Conservation (phyloP, 1,139 yeast species). For the Protomyces inouyei region DNA sequence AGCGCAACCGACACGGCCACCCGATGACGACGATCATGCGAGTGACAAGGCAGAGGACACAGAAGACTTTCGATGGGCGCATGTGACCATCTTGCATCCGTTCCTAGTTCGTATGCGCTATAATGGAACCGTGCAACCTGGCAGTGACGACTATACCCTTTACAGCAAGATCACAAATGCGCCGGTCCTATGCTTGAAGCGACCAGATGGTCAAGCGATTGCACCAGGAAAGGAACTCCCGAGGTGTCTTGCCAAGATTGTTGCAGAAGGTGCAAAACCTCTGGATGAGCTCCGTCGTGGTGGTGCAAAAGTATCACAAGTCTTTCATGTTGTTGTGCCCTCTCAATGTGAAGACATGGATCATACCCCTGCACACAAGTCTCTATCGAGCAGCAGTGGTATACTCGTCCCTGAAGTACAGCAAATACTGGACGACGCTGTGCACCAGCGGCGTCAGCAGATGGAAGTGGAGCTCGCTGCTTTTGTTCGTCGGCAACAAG, state of each 20-base stretch:
- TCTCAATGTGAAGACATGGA: background rate
- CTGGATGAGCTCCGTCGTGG: background rate
- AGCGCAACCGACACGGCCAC: background rate
- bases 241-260: background rate
- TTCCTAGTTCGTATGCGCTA: conserved; percentile 2
- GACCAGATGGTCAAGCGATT: background rate
- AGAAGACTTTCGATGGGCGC: background rate
- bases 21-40: background rate
- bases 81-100: conserved; percentile 11
- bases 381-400: background rate
- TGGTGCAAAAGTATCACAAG: background rate
- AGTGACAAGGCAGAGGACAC: background rate
- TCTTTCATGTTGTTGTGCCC: background rate
- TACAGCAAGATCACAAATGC: conserved; percentile 1
- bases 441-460: conserved; percentile 2
- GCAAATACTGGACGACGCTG: background rate
- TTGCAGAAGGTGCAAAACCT: background rate
- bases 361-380: background rate
- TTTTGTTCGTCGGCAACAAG: background rate
- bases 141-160: background rate
- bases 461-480: conserved; percentile 6
- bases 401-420: conserved; percentile 3
- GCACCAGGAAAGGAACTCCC: background rate
- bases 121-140: background rate
- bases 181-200: conserved; percentile 2